A percentile compares a stretch with the other conserved stretches of the same genome.
These are phyloP conservation scores for Termitomyces sp. DNA, from an alignment of 768 basidiomycete genomes.

Conservation along the genomic window DNA sequence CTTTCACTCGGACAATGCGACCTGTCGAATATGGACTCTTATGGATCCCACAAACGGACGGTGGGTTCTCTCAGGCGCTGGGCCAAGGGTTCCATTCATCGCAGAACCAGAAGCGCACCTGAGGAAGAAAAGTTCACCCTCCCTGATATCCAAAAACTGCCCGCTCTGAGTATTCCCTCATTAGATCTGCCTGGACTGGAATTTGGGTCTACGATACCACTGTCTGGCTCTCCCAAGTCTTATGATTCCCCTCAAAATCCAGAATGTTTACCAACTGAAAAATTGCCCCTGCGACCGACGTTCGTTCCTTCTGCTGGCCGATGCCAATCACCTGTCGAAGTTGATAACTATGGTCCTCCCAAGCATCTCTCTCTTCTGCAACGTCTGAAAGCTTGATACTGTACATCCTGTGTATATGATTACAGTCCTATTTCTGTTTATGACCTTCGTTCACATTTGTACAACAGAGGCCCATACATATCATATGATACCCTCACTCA, in stretches of 20 bases:
- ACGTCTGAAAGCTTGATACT: slow-evolving; percentile 23
- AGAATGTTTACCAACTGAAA: slow-evolving; percentile 2
- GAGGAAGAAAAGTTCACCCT: slow-evolving; percentile 19
- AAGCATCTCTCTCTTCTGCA: slow-evolving; percentile 31
- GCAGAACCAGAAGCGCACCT: slow-evolving; percentile 48
- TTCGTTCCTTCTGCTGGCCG: slow-evolving; percentile 9
- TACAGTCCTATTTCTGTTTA: slow-evolving; percentile 1
- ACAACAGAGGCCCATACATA: slow-evolving; percentile 11
- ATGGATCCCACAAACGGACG: slow-evolving; percentile 18
- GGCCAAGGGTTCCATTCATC: slow-evolving; percentile 43
- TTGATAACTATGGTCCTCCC: slow-evolving; percentile 17
- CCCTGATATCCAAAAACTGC: slow-evolving; percentile 13
- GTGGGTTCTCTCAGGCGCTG: slow-evolving; percentile 40
- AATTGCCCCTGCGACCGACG: slow-evolving; percentile 6
- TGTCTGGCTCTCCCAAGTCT: slow-evolving; percentile 7
- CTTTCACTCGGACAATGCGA: slow-evolving; percentile 16
- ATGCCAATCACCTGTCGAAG: slow-evolving; percentile 6
- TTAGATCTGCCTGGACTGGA: slow-evolving; percentile 19
- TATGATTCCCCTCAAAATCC: slow-evolving; percentile 6
- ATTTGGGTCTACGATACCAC: slow-evolving; percentile 18
- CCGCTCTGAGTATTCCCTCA: slow-evolving; percentile 9
- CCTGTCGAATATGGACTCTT: slow-evolving; percentile 8
- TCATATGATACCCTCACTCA: slow-evolving; percentile 18
- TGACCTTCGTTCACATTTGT: slow-evolving; percentile 8
- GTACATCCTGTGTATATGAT: slow-evolving; percentile 2